phyloP scores from a whole-genome alignment of 73 alveolate species.

The Paramecium octaurelia region DNA sequence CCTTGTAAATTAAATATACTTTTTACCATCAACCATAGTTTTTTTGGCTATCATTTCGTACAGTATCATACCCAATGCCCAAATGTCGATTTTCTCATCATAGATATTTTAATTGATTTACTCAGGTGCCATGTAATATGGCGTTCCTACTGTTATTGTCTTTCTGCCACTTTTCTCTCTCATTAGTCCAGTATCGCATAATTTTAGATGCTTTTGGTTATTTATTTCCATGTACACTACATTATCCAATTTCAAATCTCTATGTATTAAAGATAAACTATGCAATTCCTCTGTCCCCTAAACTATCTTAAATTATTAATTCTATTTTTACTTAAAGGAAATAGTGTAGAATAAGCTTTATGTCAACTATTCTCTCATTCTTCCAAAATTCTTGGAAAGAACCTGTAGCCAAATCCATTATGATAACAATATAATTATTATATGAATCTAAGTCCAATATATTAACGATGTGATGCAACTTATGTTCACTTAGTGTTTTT shows the following conservation, averaged over 20 bases:
- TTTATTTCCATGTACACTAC: constrained; percentile 3
- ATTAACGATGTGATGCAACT: not conserved
- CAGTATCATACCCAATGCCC: not conserved
- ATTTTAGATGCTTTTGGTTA: not conserved
- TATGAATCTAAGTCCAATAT: not conserved
- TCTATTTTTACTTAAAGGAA: not conserved
- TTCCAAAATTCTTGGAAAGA: not conserved
- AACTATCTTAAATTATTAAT: not conserved
- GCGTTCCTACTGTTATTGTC: not conserved
- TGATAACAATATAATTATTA: not conserved
- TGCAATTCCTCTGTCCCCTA: not conserved
- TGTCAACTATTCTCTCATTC: not conserved
- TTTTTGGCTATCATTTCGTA: not conserved
- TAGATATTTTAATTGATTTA: not conserved
- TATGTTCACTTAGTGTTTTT: not conserved
- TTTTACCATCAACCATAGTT: not conserved
- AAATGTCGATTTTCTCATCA: not conserved
- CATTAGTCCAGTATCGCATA: constrained; percentile 3
- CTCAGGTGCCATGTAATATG: constrained; percentile 1
- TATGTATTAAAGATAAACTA: constrained; percentile 2
- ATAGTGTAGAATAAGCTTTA: not conserved
- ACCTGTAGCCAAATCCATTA: not conserved
- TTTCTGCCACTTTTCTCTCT: not conserved
- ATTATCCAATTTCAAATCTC: constrained; percentile 64
- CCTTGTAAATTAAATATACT: not conserved